Percentiles rank a stretch among this genome's conserved stretches.
phyloP scores from a whole-genome alignment of 2,329 filamentous ascomycete genomes.

The Mycosphaerella arachidis region DNA sequence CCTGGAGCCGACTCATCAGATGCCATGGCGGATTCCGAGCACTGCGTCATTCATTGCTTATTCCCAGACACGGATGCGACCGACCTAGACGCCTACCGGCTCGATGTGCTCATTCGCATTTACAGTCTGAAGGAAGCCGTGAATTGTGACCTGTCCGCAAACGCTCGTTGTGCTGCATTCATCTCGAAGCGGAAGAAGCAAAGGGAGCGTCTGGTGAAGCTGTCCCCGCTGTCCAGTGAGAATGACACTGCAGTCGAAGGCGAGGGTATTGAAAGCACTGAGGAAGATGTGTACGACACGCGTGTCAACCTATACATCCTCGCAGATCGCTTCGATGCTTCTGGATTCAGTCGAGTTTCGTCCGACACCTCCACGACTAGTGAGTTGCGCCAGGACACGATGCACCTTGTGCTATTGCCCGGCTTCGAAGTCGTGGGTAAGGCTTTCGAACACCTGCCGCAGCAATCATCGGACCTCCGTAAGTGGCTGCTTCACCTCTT shows the following conservation, averaged over 20 bases:
- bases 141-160: neutral
- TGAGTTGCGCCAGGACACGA: no score
- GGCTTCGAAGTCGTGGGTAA: neutral
- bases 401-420: neutral
- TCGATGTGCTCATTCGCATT: neutral
- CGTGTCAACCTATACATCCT: constrained; percentile 4
- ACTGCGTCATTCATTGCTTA: neutral
- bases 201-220: neutral
- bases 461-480: neutral
- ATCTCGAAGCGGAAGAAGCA: neutral
- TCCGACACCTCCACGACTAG: no score
- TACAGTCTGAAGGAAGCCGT: neutral
- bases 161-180: neutral
- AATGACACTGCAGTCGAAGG: neutral
- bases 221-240: neutral
- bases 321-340: constrained; percentile 6
- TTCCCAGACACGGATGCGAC: neutral
- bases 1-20: no score
- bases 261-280: neutral
- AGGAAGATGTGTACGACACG: neutral
- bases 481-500: neutral
- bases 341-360: neutral
- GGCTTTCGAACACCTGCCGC: neutral
- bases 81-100: constrained; percentile 6
- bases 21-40: neutral